Base-by-base conservation (phyloP, 2,329 filamentous ascomycete genomes). In the Leptographium procerum region DNA sequence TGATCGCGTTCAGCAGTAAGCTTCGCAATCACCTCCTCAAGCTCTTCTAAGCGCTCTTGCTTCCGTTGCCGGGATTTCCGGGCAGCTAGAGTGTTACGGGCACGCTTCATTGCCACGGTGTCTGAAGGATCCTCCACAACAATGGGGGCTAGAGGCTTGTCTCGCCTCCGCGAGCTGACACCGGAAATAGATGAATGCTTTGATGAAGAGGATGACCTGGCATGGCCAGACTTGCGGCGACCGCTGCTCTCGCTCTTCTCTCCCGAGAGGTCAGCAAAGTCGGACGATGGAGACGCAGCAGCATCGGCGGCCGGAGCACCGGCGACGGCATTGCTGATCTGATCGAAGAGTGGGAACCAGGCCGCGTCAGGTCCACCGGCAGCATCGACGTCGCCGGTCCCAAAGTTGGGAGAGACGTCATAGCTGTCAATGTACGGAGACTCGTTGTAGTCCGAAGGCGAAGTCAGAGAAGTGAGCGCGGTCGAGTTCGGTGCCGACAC, bases 21-120 rank as follows among this genome's bases (percentile, higher is more conserved):
- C 69, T 87, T 84, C 22, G 76, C 78, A 66, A 95, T 91, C 66
- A 82, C 78, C 45, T 80, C 80, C 75, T 95, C 88, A 52, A 96
- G 78, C 59, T 85, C 82, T 58, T 88, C 85, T 61, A 92, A 78
- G 65, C 86, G 82, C 69, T 87, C 80, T 59, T 89, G 84, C 77
- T 96, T 96, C 64, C 90, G 86, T 68, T 90, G 86, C 56, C 92
- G 86, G 60, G 91, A 96, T 75, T 96, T 96, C 64, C 92, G 90
- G 66, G 92, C 92, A 22, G 92, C 92, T 70, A 95, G 82, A 10
- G 91, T 95, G 72, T 96, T 97, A 65, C 91, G 87, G 55, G 91
- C 91, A 70, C 92, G 88, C 84, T 96, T 96, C 79, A 91, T 82
- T 24, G 89, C 90, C n/a, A 87, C 71, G 11, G 81, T 82, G 67